phyloP scores from a whole-genome alignment of 768 basidiomycete species.

The Sistotremastrum niveocremeum region DNA sequence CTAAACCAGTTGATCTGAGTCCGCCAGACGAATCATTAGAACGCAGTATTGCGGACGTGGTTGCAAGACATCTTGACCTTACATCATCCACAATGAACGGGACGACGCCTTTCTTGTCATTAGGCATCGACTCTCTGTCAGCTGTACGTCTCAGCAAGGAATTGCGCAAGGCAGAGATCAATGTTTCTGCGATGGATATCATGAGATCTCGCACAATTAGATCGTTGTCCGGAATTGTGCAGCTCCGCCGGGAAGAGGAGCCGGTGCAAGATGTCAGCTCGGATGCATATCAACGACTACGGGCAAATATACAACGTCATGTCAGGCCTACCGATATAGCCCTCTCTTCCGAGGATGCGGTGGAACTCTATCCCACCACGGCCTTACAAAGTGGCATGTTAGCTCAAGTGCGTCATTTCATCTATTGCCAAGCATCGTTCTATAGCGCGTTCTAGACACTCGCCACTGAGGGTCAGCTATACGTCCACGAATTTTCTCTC shows the following conservation, averaged over 20 bases:
- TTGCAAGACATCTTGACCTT: too few relatives aligned
- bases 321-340: constrained; percentile 5
- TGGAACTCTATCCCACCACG: constrained; percentile 26
- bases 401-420: constrained; percentile 24
- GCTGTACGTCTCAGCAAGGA: constrained; percentile 28
- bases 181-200: constrained; percentile 23
- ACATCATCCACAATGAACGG: too few relatives aligned
- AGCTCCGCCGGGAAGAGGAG: not conserved
- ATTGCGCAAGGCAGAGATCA: constrained; percentile 20
- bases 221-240: not conserved
- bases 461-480: constrained; percentile 15
- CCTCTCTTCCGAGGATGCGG: constrained; percentile 17
- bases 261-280: constrained; percentile 2
- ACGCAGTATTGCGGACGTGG: too few relatives aligned
- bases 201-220: constrained; percentile 15
- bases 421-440: not conserved
- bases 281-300: constrained; percentile 8
- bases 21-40: too few relatives aligned
- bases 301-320: not conserved
- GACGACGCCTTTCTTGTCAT: constrained; percentile 25
- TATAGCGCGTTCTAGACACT: constrained; percentile 13
- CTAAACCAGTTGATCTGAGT: too few relatives aligned
- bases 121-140: constrained; percentile 36
- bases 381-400: constrained; percentile 35
- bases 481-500: constrained; percentile 21